Percentiles rank a stretch among this genome's conserved stretches.
Conservation (phyloP, 1,284 basidiomycete species). For the Spongiforma sp. region DNA sequence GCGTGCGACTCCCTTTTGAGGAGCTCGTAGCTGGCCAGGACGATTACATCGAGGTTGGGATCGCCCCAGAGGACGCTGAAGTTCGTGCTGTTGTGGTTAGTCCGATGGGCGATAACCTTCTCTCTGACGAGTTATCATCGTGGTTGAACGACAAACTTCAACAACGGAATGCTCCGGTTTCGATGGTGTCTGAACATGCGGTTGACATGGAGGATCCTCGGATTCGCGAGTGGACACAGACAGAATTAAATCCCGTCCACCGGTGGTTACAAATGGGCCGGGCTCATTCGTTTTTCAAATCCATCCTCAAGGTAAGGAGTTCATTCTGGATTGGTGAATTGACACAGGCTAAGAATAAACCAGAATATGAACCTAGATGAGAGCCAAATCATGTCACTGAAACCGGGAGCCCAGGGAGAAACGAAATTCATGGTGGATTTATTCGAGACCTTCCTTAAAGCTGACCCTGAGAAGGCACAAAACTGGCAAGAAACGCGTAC, state of each 20-base stretch:
- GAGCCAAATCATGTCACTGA: constrained; percentile 14
- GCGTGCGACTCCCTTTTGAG: constrained; percentile 33
- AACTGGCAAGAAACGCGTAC: constrained; percentile 33
- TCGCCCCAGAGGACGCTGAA: constrained; percentile 25
- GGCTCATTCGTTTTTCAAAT: constrained; percentile 27
- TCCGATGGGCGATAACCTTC: constrained; percentile 16
- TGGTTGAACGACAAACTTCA: constrained; percentile 38
- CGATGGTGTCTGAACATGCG: constrained; percentile 14
- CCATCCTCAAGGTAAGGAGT: constrained; percentile 30
- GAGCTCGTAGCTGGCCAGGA: constrained; percentile 29
- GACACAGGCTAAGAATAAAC: constrained; percentile 4
- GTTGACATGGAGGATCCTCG: constrained; percentile 44
- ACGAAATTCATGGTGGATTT: constrained; percentile 22
- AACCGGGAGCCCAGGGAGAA: constrained; percentile 17
- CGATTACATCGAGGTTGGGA: constrained; percentile 32
- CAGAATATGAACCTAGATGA: constrained; percentile 30
- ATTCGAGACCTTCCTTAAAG: constrained; percentile 35
- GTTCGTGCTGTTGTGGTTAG: constrained; percentile 23
- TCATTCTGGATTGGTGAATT: background rate
- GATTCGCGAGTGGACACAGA: constrained; percentile 40
- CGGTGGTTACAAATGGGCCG: constrained; percentile 29
- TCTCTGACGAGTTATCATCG: constrained; percentile 27
- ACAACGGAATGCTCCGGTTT: constrained; percentile 24
- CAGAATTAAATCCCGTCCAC: constrained; percentile 36
- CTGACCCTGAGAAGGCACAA: constrained; percentile 24